Evolutionary conservation across 768 basidiomycete species (phyloP).

Genomic region (Mycena belliarum): DNA sequence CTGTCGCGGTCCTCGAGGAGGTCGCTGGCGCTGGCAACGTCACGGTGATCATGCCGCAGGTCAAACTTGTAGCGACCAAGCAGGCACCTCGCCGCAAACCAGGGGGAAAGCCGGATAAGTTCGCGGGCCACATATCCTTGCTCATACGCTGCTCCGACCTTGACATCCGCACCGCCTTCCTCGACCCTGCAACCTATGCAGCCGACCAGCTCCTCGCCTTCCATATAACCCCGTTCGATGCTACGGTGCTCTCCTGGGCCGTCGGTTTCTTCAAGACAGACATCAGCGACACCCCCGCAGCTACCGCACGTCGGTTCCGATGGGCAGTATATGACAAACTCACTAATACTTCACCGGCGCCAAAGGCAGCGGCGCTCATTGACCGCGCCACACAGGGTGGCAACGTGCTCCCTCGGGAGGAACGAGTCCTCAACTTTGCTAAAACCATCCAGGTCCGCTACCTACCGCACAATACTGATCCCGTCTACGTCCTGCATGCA

Average conservation of each 20-base stretch:
- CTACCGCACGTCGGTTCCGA: not conserved
- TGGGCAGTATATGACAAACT: not conserved
- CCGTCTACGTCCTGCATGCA: not conserved
- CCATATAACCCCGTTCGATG: not conserved
- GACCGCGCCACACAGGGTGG: slow-evolving; percentile 1
- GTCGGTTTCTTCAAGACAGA: not conserved
- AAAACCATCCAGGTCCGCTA: not conserved
- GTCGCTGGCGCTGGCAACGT: not conserved
- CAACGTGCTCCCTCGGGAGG: not conserved
- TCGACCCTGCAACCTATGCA: not conserved
- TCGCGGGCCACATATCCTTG: not conserved
- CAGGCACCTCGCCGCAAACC: not conserved
- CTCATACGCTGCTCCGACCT: not conserved
- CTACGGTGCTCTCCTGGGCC: not conserved
- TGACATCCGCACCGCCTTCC: not conserved
- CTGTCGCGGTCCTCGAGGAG: not conserved
- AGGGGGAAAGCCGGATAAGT: not conserved
- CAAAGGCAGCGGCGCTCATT: not conserved
- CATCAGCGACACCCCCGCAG: not conserved
- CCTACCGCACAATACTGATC: not conserved
- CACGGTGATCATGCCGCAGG: not conserved
- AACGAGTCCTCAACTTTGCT: not conserved
- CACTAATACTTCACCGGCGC: not conserved
- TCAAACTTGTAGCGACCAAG: not conserved
- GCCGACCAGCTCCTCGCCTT: not conserved